Evolutionary conservation across 139 green algal species (phyloP).

Genomic region (Tetraselmis striata): DNA sequence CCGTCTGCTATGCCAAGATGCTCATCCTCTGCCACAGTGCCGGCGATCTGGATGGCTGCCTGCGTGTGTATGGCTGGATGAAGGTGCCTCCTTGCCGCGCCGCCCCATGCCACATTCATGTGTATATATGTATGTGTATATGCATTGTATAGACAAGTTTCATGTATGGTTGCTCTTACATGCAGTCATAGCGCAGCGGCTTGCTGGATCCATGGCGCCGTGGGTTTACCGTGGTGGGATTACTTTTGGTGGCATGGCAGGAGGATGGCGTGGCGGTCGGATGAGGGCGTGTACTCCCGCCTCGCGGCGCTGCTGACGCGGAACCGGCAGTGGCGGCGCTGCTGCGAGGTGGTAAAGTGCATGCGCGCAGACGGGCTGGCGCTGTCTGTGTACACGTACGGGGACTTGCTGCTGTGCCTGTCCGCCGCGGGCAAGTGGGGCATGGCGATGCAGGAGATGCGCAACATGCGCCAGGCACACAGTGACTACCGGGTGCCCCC

Average conservation of each 20-base stretch:
- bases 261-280: background rate
- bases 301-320: background rate
- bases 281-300: background rate
- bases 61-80: background rate
- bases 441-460: background rate
- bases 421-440: background rate
- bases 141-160: too few species aligned
- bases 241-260: too few species aligned
- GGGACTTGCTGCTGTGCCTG: background rate
- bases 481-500: background rate
- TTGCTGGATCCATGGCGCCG: too few species aligned
- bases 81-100: too few species aligned
- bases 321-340: background rate
- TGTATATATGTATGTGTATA: too few species aligned
- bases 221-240: too few species aligned
- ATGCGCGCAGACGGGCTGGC: background rate
- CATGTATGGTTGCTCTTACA: too few species aligned
- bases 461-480: background rate
- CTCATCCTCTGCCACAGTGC: background rate
- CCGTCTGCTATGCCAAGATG: background rate
- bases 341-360: background rate
- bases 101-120: too few species aligned
- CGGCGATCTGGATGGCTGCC: background rate
- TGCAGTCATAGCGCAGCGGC: too few species aligned
- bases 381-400: background rate